These are phyloP conservation scores for Lyophyllum shimeji DNA, from an alignment of 768 basidiomycete genomes.

Conservation along the genomic window DNA sequence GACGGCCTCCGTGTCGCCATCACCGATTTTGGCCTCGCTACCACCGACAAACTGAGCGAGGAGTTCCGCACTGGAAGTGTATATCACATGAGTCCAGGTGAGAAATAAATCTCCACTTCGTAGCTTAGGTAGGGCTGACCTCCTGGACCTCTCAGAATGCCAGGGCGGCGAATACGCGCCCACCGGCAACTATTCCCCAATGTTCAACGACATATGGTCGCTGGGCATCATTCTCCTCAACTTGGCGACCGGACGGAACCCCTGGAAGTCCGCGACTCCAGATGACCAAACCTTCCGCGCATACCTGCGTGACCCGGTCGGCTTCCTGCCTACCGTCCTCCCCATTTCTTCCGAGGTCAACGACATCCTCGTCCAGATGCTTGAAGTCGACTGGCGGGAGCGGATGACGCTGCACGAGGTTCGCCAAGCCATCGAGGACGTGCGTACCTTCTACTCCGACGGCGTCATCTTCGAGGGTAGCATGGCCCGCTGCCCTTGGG, in stretches of 20 bases:
- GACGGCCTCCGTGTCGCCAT: slow-evolving; percentile 78
- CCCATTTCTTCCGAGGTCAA: slow-evolving; percentile 80
- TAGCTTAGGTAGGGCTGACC: background rate
- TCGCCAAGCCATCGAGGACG: slow-evolving; percentile 52
- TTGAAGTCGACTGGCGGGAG: slow-evolving; percentile 69
- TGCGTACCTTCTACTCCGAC: slow-evolving; percentile 72
- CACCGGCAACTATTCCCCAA: slow-evolving; percentile 77
- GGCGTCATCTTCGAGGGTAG: slow-evolving; percentile 79
- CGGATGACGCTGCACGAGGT: slow-evolving; percentile 54
- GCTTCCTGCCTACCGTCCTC: slow-evolving; percentile 82
- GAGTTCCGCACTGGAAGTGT: slow-evolving; percentile 95
- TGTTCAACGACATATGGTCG: slow-evolving; percentile 95
- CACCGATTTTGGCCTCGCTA: slow-evolving; percentile 95
- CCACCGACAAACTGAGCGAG: slow-evolving; percentile 78
- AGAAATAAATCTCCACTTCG: slow-evolving; percentile 10
- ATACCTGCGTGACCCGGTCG: slow-evolving; percentile 72
- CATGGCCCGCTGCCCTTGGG: slow-evolving; percentile 80
- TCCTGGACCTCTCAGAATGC: slow-evolving; percentile 56
- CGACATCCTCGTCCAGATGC: slow-evolving; percentile 69
- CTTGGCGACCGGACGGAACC: slow-evolving; percentile 91
- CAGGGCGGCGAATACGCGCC: slow-evolving; percentile 72
- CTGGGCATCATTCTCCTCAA: slow-evolving; percentile 96
- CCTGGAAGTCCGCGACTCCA: slow-evolving; percentile 90
- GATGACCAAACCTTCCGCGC: slow-evolving; percentile 90
- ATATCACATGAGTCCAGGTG: slow-evolving; percentile 97